Evolutionary conservation across 352 stramenopile genomes (phyloP).

Genomic region (Globisporangium alternatum): DNA sequence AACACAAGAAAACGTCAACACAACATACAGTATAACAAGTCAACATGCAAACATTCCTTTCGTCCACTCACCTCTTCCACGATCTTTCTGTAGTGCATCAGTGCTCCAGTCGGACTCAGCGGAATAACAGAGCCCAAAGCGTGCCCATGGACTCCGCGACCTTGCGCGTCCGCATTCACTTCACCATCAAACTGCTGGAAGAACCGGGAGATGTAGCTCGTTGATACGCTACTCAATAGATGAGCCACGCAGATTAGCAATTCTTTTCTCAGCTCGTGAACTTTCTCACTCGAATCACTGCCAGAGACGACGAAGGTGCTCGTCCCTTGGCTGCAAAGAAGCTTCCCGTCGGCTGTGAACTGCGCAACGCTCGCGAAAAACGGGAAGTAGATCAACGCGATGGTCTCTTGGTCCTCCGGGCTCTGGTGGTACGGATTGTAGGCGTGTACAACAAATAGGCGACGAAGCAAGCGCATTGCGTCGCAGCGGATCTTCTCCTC

Average conservation of each 20-base stretch:
- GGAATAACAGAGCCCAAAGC: slow-evolving; percentile 2
- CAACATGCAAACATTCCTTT: no score
- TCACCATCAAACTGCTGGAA: slow-evolving; percentile 28
- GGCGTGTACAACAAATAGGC: slow-evolving; percentile 60
- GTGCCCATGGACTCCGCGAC: background rate
- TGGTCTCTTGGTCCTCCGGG: slow-evolving; percentile 45
- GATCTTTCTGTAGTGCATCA: slow-evolving; percentile 51
- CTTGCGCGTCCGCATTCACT: background rate
- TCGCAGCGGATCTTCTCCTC: slow-evolving; percentile 60
- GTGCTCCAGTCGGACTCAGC: slow-evolving; percentile 37
- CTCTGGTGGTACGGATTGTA: slow-evolving; percentile 50
- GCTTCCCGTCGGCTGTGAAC: slow-evolving; percentile 48
- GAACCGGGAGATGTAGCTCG: slow-evolving; percentile 35
- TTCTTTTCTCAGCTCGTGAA: slow-evolving; percentile 49
- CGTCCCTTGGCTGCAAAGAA: slow-evolving; percentile 24
- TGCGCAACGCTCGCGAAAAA: slow-evolving; percentile 41
- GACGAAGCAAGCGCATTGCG: slow-evolving; percentile 46
- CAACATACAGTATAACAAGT: no score
- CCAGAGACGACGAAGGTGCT: slow-evolving; percentile 1
- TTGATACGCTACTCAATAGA: slow-evolving; percentile 58
- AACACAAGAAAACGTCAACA: background rate
- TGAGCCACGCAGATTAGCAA: slow-evolving; percentile 61
- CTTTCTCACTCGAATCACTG: slow-evolving; percentile 6
- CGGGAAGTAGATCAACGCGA: slow-evolving; percentile 62
- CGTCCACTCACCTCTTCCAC: slow-evolving; percentile 31